Evolutionary conservation across 805 yeast species (phyloP), one percentile per base, ranked within the genome.

Genomic region (Barnettozyma siamensis): DNA sequence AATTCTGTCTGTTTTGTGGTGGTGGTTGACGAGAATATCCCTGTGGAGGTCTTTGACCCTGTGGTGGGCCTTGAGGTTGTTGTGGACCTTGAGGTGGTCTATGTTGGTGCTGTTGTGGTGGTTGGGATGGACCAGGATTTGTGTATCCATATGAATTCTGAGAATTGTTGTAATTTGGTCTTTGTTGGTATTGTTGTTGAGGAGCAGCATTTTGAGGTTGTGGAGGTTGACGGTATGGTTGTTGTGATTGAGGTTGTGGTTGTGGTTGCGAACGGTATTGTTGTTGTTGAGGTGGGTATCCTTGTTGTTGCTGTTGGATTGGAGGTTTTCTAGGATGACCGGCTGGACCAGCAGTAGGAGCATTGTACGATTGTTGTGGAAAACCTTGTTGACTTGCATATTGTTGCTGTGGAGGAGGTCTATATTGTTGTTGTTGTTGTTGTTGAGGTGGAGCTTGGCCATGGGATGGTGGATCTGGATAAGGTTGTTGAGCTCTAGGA

Each of bases 401-500:
- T 21, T 21, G 24, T 9, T 21, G 31, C 23, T 33, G 36, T 20
- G 36, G 36, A 12, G 35, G 31, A 17, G 10, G 17, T 11, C 43
- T 35, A 10, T 20, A 31, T 32, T 19, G 35, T 10, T 11, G 24
- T 11, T 8, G 10, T 27, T 40, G 27, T 13, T 38, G 36, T 26
- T 33, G 38, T 17, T 31, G 44, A 23, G 26, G 26, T 26, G 40
- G 36, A 17, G 40, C 20, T 32, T 42, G 51, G 28, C 41, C 48
- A 28, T 35, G 48, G 12, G 35, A 47, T n/a, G 42, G 52, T 15
- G 35, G 45, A 16, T 37, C 44, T 24, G 29, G 42, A 9, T 43
- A 35, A 21, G 31, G 26, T 35, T 40, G 48, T 21, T 34, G 50
- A 18, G 40, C 54, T 37, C 50, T 52, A 36, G 58, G 56, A 19